A percentile compares a stretch with the other conserved stretches of the same genome.
phyloP scores from a whole-genome alignment of 2,329 filamentous ascomycete genomes.

The Magnaporthales sp. region DNA sequence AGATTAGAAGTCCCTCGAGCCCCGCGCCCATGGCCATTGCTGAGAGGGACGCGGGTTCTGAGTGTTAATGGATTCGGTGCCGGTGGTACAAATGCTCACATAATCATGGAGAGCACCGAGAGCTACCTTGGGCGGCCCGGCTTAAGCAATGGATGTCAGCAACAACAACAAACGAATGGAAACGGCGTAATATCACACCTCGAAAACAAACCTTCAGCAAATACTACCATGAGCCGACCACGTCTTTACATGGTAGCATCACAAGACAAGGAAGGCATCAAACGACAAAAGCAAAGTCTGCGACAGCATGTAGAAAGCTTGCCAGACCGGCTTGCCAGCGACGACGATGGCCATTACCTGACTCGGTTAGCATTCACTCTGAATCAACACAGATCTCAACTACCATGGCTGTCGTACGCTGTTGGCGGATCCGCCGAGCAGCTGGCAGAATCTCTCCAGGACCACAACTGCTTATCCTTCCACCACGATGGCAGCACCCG shows the following conservation, averaged over 20 bases:
- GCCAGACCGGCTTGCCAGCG: too few relatives aligned
- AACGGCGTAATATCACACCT: too few relatives aligned
- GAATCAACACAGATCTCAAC: neutral
- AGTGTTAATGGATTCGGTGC: slow-evolving; percentile 51
- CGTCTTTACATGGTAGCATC: slow-evolving; percentile 28
- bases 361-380: neutral
- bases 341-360: too few relatives aligned
- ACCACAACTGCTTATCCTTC: too few relatives aligned
- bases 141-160: slow-evolving; percentile 12
- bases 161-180: too few relatives aligned
- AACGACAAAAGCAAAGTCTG: too few relatives aligned
- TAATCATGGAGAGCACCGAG: slow-evolving; percentile 39
- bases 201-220: neutral
- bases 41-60: slow-evolving; percentile 33
- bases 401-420: neutral
- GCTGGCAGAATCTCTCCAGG: too few relatives aligned
- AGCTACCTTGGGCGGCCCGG: slow-evolving; percentile 26
- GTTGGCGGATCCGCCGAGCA: neutral
- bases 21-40: slow-evolving; percentile 32
- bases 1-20: slow-evolving; percentile 34
- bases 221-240: slow-evolving; percentile 7
- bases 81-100: slow-evolving; percentile 47
- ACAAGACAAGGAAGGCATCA: neutral
- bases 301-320: too few relatives aligned
- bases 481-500: too few relatives aligned